Evolutionary conservation across 768 basidiomycete species (phyloP), one percentile per base, ranked within the genome.

Genomic region (Mycena galericulata): DNA sequence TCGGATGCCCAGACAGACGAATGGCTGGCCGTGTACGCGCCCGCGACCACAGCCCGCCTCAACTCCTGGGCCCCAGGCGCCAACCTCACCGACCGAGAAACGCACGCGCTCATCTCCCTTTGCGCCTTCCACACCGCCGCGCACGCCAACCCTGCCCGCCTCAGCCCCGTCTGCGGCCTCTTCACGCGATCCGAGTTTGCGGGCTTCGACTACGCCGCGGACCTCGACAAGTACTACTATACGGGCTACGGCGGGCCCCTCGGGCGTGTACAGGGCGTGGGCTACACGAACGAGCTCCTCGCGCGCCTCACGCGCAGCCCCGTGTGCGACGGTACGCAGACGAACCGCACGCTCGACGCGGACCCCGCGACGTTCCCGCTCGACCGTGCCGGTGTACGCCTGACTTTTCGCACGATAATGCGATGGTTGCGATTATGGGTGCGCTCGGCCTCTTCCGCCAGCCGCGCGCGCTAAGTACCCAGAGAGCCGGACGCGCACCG

Each of bases 281-380:
- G 95, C 8, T 97, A 93, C 76, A 83, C 93, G 74, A 96, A 95
- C 76, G 95, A 97, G 79, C 86, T 97, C n/a, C 77, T 97, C 24
- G 93, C 94, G 0, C 88, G 96, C 14, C 84, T 97, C 46, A 93
- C 90, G 0, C 83, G 84, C 18, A 78, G 76, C 18, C 86, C 89
- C 2, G 91, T 94, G 30, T 76, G 75, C 43, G 93, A 95, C 77
- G 74, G 85, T 68, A 95, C 93, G 0, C 90, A 92, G 72, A 93
- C 92, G 3, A 96, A 96, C 78, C 78, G 78, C 12, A 95, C 94
- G 0, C 84, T 96, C 30, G 89, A 92, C 74, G 73, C 81, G 0
- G 83, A 85, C 5, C 87, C 88, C 0, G 72, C 72, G 15, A 94
- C 92, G 0, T 96, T 96, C 81, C 94, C 94, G 0, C 84, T 93